Evolutionary conservation across 495 filamentous ascomycete species (phyloP).

Genomic region (Hypoxylon intermedium): DNA sequence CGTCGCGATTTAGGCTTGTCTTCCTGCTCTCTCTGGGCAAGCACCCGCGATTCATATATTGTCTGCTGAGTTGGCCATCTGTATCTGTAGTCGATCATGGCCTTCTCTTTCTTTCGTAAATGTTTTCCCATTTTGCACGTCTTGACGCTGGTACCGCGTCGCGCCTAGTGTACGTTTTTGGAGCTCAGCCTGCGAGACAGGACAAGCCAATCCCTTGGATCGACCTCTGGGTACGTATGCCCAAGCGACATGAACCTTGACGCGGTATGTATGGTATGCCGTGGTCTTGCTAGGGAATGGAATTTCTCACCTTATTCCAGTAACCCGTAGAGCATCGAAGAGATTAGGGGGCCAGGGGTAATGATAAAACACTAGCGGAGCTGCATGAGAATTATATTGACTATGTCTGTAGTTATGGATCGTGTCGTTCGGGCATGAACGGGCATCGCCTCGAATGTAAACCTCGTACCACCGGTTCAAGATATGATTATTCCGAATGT

Average conservation of each 20-base stretch:
- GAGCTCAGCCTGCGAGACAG: neutral
- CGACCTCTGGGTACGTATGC: neutral
- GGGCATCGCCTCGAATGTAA: no score
- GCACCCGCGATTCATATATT: constrained; percentile 27
- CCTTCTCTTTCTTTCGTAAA: constrained; percentile 21
- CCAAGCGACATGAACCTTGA: neutral
- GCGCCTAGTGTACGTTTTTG: neutral
- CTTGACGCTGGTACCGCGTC: neutral
- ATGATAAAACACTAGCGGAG: no score
- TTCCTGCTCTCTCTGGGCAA: neutral
- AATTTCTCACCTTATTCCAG: no score
- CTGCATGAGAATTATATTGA: no score
- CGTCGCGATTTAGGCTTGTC: constrained; percentile 21
- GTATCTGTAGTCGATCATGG: constrained; percentile 35
- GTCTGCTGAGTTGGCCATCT: constrained; percentile 44
- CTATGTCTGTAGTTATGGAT: no score
- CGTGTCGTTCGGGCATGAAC: no score
- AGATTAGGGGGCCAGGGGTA: neutral
- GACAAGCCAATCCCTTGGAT: neutral
- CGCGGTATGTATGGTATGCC: neutral
- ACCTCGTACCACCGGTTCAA: no score
- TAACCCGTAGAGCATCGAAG: no score
- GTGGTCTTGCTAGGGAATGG: no score
- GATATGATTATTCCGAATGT: no score
- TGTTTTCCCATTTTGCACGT: constrained; percentile 11